These are phyloP conservation scores for Torulaspora microellipsoides DNA, from an alignment of 805 yeast species.

Conservation along the genomic window DNA sequence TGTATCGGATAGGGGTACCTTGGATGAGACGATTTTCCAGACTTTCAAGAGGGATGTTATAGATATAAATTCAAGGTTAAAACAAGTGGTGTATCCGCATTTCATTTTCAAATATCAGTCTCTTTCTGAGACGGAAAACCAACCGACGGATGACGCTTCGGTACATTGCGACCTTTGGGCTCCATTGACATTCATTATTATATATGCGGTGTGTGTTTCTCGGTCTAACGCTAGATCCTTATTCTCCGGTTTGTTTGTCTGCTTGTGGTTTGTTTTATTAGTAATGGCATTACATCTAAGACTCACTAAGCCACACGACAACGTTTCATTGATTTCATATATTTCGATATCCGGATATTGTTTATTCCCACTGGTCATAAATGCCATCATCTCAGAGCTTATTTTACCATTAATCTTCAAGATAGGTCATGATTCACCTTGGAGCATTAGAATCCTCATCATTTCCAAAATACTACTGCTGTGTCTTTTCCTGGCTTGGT, in stretches of 20 bases:
- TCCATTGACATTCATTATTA: constrained; percentile 30
- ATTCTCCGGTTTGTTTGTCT: constrained; percentile 32
- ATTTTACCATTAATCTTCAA: constrained; percentile 27
- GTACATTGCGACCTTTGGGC: constrained; percentile 36
- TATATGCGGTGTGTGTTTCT: constrained; percentile 31
- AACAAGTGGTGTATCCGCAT: constrained; percentile 34
- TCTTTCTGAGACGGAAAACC: constrained; percentile 1
- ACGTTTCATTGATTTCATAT: constrained; percentile 28
- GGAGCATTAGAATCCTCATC: constrained; percentile 19
- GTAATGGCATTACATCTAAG: constrained; percentile 32
- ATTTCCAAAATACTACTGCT: constrained; percentile 18
- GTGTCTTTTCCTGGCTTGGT: constrained; percentile 24
- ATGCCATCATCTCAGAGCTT: constrained; percentile 23
- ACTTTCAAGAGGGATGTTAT: constrained; percentile 31
- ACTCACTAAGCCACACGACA: constrained; percentile 23
- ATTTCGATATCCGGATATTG: constrained; percentile 34
- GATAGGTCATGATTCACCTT: constrained; percentile 6
- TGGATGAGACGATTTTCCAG: constrained; percentile 29
- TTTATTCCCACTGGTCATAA: constrained; percentile 32
- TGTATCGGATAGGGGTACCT: constrained; percentile 28
- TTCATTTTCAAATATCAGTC: constrained; percentile 11
- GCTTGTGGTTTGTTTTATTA: constrained; percentile 28
- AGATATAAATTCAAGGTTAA: constrained; percentile 31
- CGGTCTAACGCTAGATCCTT: constrained; percentile 24
- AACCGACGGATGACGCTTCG: constrained; percentile 4